These are phyloP conservation scores for Leucoagaricus sp. DNA, from an alignment of 1,284 basidiomycete species.

Conservation along the genomic window DNA sequence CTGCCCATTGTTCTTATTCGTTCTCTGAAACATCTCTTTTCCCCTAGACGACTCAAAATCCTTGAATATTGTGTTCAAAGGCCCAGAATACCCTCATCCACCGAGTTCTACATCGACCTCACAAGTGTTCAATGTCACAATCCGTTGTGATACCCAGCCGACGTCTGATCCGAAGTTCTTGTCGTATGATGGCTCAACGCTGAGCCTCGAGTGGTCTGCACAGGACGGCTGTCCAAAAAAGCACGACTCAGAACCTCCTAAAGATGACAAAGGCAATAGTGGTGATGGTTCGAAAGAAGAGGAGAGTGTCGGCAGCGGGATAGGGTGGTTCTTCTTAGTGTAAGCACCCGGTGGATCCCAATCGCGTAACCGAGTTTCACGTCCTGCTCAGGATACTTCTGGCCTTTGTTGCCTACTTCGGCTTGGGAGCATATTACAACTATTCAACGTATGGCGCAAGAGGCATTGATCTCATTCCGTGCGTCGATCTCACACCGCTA, in stretches of 20 bases:
- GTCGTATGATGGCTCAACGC: constrained; percentile 59
- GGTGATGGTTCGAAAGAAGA: constrained; percentile 34
- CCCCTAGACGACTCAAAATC: constrained; percentile 47
- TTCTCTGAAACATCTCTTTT: neutral
- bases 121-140: constrained; percentile 61
- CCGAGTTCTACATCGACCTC: constrained; percentile 38
- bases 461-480: constrained; percentile 81
- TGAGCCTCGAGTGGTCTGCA: constrained; percentile 60
- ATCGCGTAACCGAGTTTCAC: neutral
- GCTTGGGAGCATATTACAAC: constrained; percentile 79
- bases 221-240: constrained; percentile 52
- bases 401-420: constrained; percentile 68
- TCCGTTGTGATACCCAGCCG: constrained; percentile 52
- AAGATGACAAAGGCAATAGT: constrained; percentile 33
- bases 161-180: constrained; percentile 51
- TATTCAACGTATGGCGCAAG: constrained; percentile 81
- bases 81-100: constrained; percentile 57
- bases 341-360: constrained; percentile 40
- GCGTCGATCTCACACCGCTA: constrained; percentile 31
- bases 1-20: constrained; percentile 9
- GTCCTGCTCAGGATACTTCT: constrained; percentile 55
- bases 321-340: constrained; percentile 85
- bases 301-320: constrained; percentile 63
- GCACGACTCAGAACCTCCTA: constrained; percentile 31
- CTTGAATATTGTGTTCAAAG: constrained; percentile 60